A percentile compares a stretch with the other conserved stretches of the same genome.
Conservation (phyloP, 2,329 filamentous ascomycete species). For the Epichloe coenophiala region DNA sequence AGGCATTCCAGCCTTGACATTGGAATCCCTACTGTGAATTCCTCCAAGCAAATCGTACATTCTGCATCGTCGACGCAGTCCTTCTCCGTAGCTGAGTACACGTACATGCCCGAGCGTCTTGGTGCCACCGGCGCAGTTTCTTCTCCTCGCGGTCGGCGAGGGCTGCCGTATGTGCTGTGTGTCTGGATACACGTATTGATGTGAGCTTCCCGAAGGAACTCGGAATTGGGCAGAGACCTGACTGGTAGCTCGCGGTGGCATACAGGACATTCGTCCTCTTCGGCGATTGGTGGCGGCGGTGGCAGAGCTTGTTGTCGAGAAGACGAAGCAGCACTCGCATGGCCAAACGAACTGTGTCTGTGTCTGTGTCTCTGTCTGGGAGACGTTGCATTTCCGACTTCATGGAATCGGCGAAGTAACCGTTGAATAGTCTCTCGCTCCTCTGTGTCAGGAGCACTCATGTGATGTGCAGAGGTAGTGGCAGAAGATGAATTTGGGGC, state of each 20-base stretch:
- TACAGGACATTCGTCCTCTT: slow-evolving; percentile 70
- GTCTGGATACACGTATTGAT: slow-evolving; percentile 43
- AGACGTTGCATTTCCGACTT: slow-evolving; percentile 5
- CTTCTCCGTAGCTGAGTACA: slow-evolving; percentile 52
- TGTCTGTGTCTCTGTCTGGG: slow-evolving; percentile 17
- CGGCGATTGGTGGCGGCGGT: slow-evolving; percentile 39
- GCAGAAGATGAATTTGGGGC: slow-evolving; percentile 8
- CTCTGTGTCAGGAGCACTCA: slow-evolving; percentile 16
- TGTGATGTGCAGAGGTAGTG: slow-evolving; percentile 14
- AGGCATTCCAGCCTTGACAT: slow-evolving; percentile 57
- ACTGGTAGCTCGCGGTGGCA: slow-evolving; percentile 60
- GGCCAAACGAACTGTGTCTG: slow-evolving; percentile 16
- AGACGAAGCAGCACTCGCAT: slow-evolving; percentile 19
- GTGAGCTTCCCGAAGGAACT: slow-evolving; percentile 42
- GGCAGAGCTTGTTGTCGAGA: slow-evolving; percentile 25
- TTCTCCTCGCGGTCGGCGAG: slow-evolving; percentile 14
- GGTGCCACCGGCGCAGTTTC: slow-evolving; percentile 16
- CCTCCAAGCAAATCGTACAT: slow-evolving; percentile 55
- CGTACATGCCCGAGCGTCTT: slow-evolving; percentile 47
- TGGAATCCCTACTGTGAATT: slow-evolving; percentile 45
- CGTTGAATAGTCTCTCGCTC: slow-evolving; percentile 20
- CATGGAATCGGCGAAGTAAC: slow-evolving; percentile 15
- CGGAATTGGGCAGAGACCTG: slow-evolving; percentile 36
- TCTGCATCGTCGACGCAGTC: slow-evolving; percentile 55
- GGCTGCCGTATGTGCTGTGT: slow-evolving; percentile 36